Base-by-base conservation (phyloP, 1,139 yeast genomes). In the Geotrichum carabidarum region DNA sequence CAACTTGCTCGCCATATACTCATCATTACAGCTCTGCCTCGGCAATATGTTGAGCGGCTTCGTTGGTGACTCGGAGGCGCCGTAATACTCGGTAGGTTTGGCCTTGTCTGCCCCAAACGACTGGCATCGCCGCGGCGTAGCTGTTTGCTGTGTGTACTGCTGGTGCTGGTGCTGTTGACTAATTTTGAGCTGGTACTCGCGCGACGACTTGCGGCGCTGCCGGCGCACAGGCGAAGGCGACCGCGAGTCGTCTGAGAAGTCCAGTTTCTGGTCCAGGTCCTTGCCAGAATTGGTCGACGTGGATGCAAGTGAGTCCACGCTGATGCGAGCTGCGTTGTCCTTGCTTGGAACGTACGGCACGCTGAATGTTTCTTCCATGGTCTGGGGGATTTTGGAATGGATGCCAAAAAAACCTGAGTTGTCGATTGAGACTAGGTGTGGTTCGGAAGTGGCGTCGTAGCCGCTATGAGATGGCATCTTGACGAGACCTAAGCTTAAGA, bases 381-480 rank as follows among this genome's bases (percentile, higher is more conserved):
- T 8, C 8, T 14, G 36, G 18, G n/a, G 17, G 36, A 57, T 53
- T 27, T 55, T 53, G 18, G 62, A 59, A 53, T 66, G 69, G n/a
- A 65, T 50, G 5, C 69, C 69, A 57, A 66, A 63, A 38, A 59
- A 66, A 2, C 68, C 68, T 32, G 59, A 63, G 41, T 59, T 62
- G 53, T 66, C 69, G 44, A 65, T 62, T 1, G 68, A 63, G 12
- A 63, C 53, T 11, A 62, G 38, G 35, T 55, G 52, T 48, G 58
- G 37, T 35, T 37, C 30, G 8, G 42, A 17, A 2, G 36, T 31
- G n/a, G 52, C 40, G 17, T 37, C 47, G 7, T 2, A 6, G 8
- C 44, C 35, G n/a, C 32, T 22, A 7, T n/a, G 37, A 7, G 42
- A 12, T 4, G 48, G 50, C 32, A 37, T 37, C 9, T 53, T 44